These are phyloP conservation scores for Neurospora sp. DNA, from an alignment of 495 filamentous ascomycete species.

Conservation along the genomic window DNA sequence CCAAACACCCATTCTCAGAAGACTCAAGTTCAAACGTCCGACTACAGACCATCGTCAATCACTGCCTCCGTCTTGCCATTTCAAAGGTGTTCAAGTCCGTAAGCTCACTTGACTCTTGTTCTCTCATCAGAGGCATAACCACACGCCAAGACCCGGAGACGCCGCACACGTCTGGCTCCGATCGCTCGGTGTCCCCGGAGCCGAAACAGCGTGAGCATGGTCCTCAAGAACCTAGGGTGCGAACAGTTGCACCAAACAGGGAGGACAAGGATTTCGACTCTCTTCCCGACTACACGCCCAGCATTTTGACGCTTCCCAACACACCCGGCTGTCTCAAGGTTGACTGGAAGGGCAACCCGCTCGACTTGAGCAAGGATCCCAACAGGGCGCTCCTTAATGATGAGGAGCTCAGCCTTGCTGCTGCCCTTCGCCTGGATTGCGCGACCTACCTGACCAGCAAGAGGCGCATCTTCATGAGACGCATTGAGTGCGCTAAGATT, in stretches of 20 bases:
- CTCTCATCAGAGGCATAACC: too few relatives aligned
- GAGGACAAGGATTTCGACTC: constrained; percentile 83
- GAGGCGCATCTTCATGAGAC: constrained; percentile 78
- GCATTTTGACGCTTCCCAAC: constrained; percentile 50
- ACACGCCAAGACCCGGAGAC: too few relatives aligned
- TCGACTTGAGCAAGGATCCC: constrained; percentile 72
- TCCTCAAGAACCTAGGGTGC: constrained; percentile 17
- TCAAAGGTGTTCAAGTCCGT: too few relatives aligned
- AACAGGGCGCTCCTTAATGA: constrained; percentile 66
- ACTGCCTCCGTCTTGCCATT: too few relatives aligned
- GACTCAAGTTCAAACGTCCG: too few relatives aligned
- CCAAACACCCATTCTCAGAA: too few relatives aligned
- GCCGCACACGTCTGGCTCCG: too few relatives aligned
- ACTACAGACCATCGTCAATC: too few relatives aligned
- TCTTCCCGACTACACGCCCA: constrained; percentile 69
- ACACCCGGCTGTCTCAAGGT: constrained; percentile 62
- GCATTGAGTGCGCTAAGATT: constrained; percentile 55
- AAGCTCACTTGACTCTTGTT: too few relatives aligned
- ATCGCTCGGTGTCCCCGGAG: too few relatives aligned
- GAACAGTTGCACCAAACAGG: constrained; percentile 43
- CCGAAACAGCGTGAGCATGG: too few relatives aligned
- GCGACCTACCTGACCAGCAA: constrained; percentile 93
- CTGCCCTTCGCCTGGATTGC: constrained; percentile 72
- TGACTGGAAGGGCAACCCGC: constrained; percentile 75
- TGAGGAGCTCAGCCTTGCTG: constrained; percentile 68